Evolutionary conservation across 2,329 filamentous ascomycete genomes (phyloP), one percentile per base, ranked within the genome.

Genomic region (Zasmidium angulare): DNA sequence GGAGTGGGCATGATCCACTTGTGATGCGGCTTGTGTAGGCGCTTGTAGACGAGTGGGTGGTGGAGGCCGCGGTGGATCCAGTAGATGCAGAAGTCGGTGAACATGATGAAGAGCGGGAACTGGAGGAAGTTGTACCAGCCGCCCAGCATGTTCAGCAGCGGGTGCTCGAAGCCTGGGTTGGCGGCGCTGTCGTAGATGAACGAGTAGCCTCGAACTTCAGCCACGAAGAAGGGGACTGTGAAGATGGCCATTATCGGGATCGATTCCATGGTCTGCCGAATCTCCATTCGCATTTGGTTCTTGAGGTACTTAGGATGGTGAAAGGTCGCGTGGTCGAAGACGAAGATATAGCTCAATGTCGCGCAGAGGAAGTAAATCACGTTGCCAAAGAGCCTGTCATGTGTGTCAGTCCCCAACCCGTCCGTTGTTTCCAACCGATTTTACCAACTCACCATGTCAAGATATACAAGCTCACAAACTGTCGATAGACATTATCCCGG

Each of bases 1-100:
- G 93, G 93, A 2, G 91, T 96, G 2, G 93, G 93, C 91, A 97
- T 96, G 78, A 98, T 97, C 93, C 93, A 98, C 81, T 96, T 97
- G 86, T 98, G 93, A 78, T 98, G 93, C 66, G 92, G 89, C 85
- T 98, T 98, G 85, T 98, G 93, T 52, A 97, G 83, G 66, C 82
- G 81, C 81, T 93, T 96, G 85, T 98, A 98, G 68, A 95, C 74
- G 50, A 77, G 72, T 17, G 90, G 90, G 76, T 92, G 88, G 78
- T 96, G 92, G 62, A 96, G 83, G 58, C 85, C 89, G 58, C 92
- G 89, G 80, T 96, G 92, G 70, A 96, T 93, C 84, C 89, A 91
- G 82, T 96, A 96, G 79, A 96, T 93, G 78, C 83, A 87, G 75
- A 89, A 89, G 78, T 96, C 92, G 78, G 92, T 96, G 75, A 96